Percentiles rank a stretch among this genome's conserved stretches.
These are phyloP conservation scores for Xylaria polymorpha DNA, from an alignment of 2,329 filamentous ascomycete species.

Conservation along the genomic window DNA sequence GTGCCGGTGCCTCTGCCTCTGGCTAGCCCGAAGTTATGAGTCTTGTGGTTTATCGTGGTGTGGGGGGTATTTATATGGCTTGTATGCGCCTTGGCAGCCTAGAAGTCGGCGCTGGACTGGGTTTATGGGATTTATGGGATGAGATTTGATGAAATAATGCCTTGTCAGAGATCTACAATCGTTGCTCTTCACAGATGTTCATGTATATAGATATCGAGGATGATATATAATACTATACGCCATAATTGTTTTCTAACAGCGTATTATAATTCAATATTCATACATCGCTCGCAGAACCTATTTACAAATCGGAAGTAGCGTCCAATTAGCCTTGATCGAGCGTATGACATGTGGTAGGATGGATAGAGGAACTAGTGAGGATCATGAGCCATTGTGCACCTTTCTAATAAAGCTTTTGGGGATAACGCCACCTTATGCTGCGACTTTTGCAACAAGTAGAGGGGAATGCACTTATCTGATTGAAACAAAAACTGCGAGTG, in stretches of 20 bases:
- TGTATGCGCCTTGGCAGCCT: not conserved
- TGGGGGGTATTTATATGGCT: not conserved
- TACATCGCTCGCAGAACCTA: no score
- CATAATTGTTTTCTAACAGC: not conserved
- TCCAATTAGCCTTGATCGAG: no score
- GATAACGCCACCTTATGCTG: no score
- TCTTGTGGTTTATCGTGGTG: not conserved
- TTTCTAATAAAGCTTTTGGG: no score
- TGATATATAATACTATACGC: not conserved
- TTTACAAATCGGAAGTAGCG: no score
- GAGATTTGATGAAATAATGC: not conserved
- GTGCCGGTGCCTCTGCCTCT: slow-evolving; percentile 30
- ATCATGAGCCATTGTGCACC: no score
- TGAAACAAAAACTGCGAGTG: no score
- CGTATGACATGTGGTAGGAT: no score
- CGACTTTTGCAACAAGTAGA: no score
- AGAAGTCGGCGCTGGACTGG: not conserved
- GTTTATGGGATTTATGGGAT: not conserved
- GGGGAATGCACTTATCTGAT: no score
- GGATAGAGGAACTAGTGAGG: no score
- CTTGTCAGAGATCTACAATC: not conserved
- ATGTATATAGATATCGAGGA: slow-evolving; percentile 5
- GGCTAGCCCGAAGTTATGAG: slow-evolving; percentile 40
- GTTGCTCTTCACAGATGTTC: not conserved
- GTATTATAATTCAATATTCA: not conserved